Evolutionary conservation across 495 filamentous ascomycete species (phyloP).

Genomic region (Hypoxylon intermedium): DNA sequence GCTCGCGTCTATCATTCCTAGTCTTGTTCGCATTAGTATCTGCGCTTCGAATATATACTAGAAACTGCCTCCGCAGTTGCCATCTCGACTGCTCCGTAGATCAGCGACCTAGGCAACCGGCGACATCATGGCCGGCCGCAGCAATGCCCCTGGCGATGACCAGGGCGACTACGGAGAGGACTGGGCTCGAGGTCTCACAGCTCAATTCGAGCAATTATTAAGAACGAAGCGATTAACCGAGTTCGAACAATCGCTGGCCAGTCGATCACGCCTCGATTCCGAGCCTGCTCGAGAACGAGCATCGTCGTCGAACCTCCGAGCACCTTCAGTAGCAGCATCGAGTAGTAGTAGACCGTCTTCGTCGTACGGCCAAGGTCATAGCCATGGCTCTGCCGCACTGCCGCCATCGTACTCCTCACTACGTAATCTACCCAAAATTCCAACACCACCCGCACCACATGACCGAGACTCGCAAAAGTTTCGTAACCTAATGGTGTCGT

Average conservation of each 20-base stretch:
- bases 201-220: constrained; percentile 79
- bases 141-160: constrained; percentile 30
- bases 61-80: not conserved
- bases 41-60: not conserved
- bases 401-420: constrained; percentile 71
- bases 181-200: constrained; percentile 59
- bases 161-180: constrained; percentile 55
- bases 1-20: constrained; percentile 9
- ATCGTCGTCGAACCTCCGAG: constrained; percentile 52
- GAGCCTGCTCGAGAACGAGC: constrained; percentile 45
- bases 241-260: constrained; percentile 64
- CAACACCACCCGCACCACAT: constrained; percentile 70
- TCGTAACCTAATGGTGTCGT: constrained; percentile 77
- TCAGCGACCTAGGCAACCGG: constrained; percentile 3
- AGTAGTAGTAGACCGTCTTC: constrained; percentile 49
- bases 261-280: constrained; percentile 42
- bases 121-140: constrained; percentile 37
- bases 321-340: constrained; percentile 46
- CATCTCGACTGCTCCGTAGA: not conserved
- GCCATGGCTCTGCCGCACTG: constrained; percentile 40
- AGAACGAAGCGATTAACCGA: constrained; percentile 80
- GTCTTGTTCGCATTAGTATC: not conserved
- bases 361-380: constrained; percentile 41
- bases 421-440: constrained; percentile 79
- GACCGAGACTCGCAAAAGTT: constrained; percentile 81